A percentile compares a stretch with the other conserved stretches of the same genome.
These are phyloP conservation scores for Aspergillus pseudoviridinutans DNA, from an alignment of 2,329 filamentous ascomycete species.

Conservation along the genomic window DNA sequence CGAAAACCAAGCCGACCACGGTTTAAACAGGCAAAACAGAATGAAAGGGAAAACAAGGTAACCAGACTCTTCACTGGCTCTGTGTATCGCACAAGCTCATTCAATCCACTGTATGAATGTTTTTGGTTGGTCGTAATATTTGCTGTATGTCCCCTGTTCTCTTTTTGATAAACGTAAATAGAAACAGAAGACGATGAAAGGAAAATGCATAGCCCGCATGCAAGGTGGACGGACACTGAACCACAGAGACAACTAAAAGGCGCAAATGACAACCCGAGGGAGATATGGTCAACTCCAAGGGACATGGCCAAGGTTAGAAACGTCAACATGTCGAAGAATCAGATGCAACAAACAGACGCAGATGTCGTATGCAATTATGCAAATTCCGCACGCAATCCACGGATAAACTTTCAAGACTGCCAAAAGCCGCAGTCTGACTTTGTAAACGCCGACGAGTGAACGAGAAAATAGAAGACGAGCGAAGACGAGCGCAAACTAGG, in stretches of 20 bases:
- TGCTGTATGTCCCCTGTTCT: conserved; percentile 7
- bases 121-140: background rate
- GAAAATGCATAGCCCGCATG: conserved; percentile 5
- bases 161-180: background rate
- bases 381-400: conserved; percentile 17
- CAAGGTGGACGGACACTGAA: conserved; percentile 1
- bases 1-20: conserved; percentile 12
- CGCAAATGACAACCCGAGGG: background rate
- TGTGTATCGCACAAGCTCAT: conserved; percentile 3
- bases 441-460: conserved; percentile 22
- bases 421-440: conserved; percentile 18
- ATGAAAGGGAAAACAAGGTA: conserved; percentile 5
- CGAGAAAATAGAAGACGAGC: conserved; percentile 10
- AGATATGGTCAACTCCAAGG: conserved; percentile 1
- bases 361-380: conserved; percentile 16
- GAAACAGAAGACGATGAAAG: background rate
- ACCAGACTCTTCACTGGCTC: background rate
- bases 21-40: conserved; percentile 8
- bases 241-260: conserved; percentile 1
- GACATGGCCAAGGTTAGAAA: conserved; percentile 5
- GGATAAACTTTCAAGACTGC: conserved; percentile 13
- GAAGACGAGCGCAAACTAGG: conserved; percentile 3
- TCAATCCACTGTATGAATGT: background rate
- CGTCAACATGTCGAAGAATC: conserved; percentile 4
- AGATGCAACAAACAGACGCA: conserved; percentile 9